phyloP scores from a whole-genome alignment of 192 early-diverging fungal species.

The Podila epigama region DNA sequence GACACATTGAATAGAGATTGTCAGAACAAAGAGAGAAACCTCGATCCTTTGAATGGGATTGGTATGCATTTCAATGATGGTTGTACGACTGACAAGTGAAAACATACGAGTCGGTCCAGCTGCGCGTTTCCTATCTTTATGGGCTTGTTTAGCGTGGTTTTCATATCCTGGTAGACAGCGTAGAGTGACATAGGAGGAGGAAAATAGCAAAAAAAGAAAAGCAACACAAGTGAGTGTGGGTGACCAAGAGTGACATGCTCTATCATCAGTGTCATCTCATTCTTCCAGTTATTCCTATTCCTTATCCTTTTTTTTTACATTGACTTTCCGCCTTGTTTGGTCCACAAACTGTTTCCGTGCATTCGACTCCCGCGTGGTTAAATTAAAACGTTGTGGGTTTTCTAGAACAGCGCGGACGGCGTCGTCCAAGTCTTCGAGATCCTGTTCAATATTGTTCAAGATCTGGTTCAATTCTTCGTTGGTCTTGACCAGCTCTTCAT shows the following conservation, averaged over 20 bases:
- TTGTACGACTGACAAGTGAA: not conserved
- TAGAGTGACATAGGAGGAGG: too few relatives aligned
- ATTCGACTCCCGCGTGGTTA: constrained; percentile 48
- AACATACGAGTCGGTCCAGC: constrained; percentile 15
- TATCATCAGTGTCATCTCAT: too few relatives aligned
- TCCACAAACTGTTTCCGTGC: constrained; percentile 48
- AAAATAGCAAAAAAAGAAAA: too few relatives aligned
- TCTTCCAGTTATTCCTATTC: not conserved
- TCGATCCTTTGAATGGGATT: too few relatives aligned
- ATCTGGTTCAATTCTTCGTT: constrained; percentile 56
- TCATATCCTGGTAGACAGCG: constrained; percentile 24
- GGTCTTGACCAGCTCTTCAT: constrained; percentile 63
- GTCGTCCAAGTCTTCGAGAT: constrained; percentile 63
- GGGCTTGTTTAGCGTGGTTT: constrained; percentile 32
- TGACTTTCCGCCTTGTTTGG: constrained; percentile 37
- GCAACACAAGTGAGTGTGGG: not conserved
- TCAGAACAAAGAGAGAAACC: too few relatives aligned
- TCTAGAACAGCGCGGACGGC: constrained; percentile 53
- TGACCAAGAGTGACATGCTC: too few relatives aligned
- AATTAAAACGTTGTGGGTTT: constrained; percentile 53
- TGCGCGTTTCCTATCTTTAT: constrained; percentile 42
- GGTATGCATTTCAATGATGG: too few relatives aligned
- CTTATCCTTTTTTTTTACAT: constrained; percentile 9
- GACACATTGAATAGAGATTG: too few relatives aligned
- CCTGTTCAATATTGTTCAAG: constrained; percentile 53